Percentiles rank a stretch among this genome's conserved stretches.
Conservation (phyloP, 257 asterid species). For the Solanum sejunctum region DNA sequence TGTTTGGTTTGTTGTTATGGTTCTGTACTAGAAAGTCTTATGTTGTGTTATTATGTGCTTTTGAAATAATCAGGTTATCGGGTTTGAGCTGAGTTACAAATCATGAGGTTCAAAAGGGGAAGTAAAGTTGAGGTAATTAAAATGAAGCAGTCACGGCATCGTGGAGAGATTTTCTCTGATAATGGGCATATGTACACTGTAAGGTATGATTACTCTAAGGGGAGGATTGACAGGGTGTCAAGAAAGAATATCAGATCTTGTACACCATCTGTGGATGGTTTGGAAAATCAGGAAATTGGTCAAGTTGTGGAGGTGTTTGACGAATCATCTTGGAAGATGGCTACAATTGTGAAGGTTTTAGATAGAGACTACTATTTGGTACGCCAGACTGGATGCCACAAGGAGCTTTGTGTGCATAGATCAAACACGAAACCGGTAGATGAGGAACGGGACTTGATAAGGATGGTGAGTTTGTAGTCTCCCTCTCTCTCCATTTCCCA, state of each 20-base stretch:
- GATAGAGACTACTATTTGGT: conserved; percentile 10
- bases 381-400: conserved; percentile 16
- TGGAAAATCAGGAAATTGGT: conserved; percentile 18
- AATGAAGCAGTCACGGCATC: conserved; percentile 14
- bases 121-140: conserved; percentile 24
- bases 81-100: conserved; percentile 1
- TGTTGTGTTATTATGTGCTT: neutral
- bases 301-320: conserved; percentile 30
- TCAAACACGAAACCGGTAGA: conserved; percentile 14
- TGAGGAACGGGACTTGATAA: conserved; percentile 13
- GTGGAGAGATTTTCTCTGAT: conserved; percentile 16
- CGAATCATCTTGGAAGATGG: conserved; percentile 25
- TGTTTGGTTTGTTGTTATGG: neutral
- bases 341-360: conserved; percentile 25
- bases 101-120: conserved; percentile 27
- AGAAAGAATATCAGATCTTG: conserved; percentile 18
- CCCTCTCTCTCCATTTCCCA: neutral
- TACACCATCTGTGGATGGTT: conserved; percentile 9
- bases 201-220: conserved; percentile 4
- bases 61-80: neutral
- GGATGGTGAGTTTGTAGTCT: conserved; percentile 16
- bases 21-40: neutral
- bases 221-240: conserved; percentile 12
- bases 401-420: conserved; percentile 16
- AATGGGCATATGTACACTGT: conserved; percentile 12